Conservation (phyloP, 176 grass and related monocot genomes). For the Phyllostachys edulis region DNA sequence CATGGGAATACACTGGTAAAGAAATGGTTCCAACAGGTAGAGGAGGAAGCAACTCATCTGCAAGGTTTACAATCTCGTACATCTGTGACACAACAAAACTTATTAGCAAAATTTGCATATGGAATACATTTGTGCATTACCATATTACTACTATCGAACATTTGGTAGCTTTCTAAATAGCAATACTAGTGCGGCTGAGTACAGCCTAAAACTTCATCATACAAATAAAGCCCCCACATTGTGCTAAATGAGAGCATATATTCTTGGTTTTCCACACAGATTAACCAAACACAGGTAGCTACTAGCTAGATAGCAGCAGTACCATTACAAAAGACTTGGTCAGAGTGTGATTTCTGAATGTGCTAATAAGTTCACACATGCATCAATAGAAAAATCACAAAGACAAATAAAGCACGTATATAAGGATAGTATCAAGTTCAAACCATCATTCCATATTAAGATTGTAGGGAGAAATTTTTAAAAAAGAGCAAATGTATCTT, state of each 20-base stretch:
- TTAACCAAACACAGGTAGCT: background rate
- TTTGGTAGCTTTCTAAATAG: background rate
- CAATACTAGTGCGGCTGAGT: background rate
- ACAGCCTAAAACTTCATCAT: background rate
- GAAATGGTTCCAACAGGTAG: conserved; percentile 76
- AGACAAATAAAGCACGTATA: background rate
- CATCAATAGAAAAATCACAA: background rate
- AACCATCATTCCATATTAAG: background rate
- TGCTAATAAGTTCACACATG: background rate
- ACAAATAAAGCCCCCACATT: background rate
- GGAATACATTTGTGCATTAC: background rate
- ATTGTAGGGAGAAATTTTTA: background rate
- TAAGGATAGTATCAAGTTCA: background rate
- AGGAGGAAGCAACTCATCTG: conserved; percentile 75
- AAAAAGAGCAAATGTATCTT: no score
- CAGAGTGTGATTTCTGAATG: background rate
- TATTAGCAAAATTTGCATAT: conserved; percentile 18
- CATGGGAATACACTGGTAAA: conserved; percentile 51
- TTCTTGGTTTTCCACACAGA: background rate
- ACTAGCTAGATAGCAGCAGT: background rate
- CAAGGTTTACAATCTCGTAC: conserved; percentile 84
- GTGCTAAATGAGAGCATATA: background rate
- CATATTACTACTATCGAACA: conserved; percentile 18
- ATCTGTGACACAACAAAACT: conserved; percentile 53
- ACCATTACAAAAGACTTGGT: background rate